Conservation (phyloP, 1,139 yeast species). For the Sugiyamaella japonica region DNA sequence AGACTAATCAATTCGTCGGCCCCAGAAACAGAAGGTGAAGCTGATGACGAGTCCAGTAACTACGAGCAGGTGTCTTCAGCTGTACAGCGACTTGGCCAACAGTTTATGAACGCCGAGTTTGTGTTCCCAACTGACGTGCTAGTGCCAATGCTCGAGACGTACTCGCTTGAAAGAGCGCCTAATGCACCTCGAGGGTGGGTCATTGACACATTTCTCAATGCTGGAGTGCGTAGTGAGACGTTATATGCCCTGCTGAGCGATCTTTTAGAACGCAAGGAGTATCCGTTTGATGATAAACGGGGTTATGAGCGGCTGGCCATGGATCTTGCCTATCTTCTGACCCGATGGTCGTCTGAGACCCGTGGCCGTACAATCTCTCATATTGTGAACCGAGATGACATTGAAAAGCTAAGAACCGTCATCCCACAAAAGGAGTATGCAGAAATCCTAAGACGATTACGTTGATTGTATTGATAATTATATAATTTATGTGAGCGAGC, state of each 20-base stretch:
- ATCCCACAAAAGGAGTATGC: conserved; percentile 18
- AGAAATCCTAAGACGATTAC: conserved; percentile 16
- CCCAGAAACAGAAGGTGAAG: conserved; percentile 35
- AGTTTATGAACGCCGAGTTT: conserved; percentile 57
- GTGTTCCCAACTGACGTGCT: conserved; percentile 80
- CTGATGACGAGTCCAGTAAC: conserved; percentile 23
- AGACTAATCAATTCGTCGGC: conserved; percentile 36
- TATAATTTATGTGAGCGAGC: background rate
- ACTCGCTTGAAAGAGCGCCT: conserved; percentile 43
- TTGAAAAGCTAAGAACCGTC: conserved; percentile 16
- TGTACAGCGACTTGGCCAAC: conserved; percentile 51
- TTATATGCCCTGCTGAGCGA: conserved; percentile 67
- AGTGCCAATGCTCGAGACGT: conserved; percentile 53
- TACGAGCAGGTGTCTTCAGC: conserved; percentile 43
- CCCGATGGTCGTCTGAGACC: conserved; percentile 30
- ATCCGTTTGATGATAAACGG: conserved; percentile 37
- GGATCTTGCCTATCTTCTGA: conserved; percentile 35
- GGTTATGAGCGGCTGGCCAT: conserved; percentile 32
- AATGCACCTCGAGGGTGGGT: conserved; percentile 53
- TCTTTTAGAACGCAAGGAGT: conserved; percentile 53
- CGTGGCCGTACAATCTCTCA: conserved; percentile 18
- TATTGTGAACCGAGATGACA: conserved; percentile 14
- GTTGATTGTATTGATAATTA: conserved; percentile 1
- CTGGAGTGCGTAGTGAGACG: conserved; percentile 73
- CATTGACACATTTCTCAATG: conserved; percentile 68